These are phyloP conservation scores for Williopsis jadinii DNA, from an alignment of 1,139 yeast species.

Conservation along the genomic window DNA sequence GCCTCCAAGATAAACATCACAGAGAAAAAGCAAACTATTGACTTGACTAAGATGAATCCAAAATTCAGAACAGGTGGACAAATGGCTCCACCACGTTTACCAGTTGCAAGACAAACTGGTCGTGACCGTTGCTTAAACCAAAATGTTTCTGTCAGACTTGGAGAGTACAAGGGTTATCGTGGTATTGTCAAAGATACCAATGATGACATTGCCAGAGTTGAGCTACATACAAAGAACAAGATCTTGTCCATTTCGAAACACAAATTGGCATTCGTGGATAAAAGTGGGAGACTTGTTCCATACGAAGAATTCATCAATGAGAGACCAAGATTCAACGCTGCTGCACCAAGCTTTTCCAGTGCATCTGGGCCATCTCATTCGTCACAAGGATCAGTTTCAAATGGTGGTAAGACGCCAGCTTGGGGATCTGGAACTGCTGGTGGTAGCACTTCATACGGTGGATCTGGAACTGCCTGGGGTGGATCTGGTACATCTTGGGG, in stretches of 20 bases:
- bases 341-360: slow-evolving; percentile 13
- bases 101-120: slow-evolving; percentile 36
- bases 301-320: slow-evolving; percentile 60
- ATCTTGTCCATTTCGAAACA: slow-evolving; percentile 78
- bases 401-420: slow-evolving; percentile 42
- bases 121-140: slow-evolving; percentile 77
- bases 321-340: slow-evolving; percentile 23
- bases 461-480: slow-evolving; percentile 19
- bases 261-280: slow-evolving; percentile 67
- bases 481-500: slow-evolving; percentile 28
- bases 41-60: slow-evolving; percentile 82
- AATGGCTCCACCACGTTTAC: slow-evolving; percentile 48
- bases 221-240: slow-evolving; percentile 87
- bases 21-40: slow-evolving; percentile 29
- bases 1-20: slow-evolving; percentile 57
- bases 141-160: slow-evolving; percentile 77
- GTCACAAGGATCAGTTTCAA: slow-evolving; percentile 27
- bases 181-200: slow-evolving; percentile 94
- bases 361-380: background rate
- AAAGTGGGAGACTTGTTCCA: slow-evolving; percentile 57
- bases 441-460: slow-evolving; percentile 22
- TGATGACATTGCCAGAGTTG: slow-evolving; percentile 86
- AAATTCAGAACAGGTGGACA: slow-evolving; percentile 44
- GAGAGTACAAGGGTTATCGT: slow-evolving; percentile 89
- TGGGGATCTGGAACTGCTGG: slow-evolving; percentile 33